These are phyloP conservation scores for Exophiala phaeomuriformis DNA, from an alignment of 2,329 filamentous ascomycete species.

Conservation along the genomic window DNA sequence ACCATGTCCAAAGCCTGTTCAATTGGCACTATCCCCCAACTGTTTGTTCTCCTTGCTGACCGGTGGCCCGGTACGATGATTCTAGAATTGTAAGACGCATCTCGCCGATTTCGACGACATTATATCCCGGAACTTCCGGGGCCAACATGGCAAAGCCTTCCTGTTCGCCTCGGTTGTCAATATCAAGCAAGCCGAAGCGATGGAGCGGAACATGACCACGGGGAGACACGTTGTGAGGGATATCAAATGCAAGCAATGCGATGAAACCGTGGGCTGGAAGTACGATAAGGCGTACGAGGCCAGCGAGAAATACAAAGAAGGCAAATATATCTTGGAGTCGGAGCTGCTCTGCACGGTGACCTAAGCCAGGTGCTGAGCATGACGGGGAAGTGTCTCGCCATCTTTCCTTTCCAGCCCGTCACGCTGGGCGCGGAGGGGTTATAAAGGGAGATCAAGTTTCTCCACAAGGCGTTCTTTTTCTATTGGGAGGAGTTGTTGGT, in stretches of 20 bases:
- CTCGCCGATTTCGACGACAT: slow-evolving; percentile 94
- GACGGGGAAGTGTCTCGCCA: not conserved
- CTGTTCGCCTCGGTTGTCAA: slow-evolving; percentile 95
- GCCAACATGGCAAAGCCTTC: slow-evolving; percentile 96
- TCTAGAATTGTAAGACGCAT: slow-evolving; percentile 77
- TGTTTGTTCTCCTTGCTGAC: not conserved
- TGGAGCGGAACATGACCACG: slow-evolving; percentile 96
- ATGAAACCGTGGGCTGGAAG: slow-evolving; percentile 92
- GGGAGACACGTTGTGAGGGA: slow-evolving; percentile 90
- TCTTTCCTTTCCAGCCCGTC: no score
- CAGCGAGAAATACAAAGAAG: slow-evolving; percentile 97
- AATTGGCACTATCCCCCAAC: no score
- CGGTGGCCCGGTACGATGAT: not conserved
- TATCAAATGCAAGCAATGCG: slow-evolving; percentile 84
- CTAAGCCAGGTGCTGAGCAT: slow-evolving; percentile 5
- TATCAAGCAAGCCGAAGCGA: slow-evolving; percentile 69
- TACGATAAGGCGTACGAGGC: slow-evolving; percentile 95
- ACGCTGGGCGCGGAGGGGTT: no score
- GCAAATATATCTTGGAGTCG: slow-evolving; percentile 73
- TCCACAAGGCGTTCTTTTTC: no score
- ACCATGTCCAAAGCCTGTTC: no score
- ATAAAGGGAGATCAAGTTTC: no score
- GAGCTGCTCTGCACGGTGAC: slow-evolving; percentile 25
- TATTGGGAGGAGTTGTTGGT: no score
- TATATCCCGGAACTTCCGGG: slow-evolving; percentile 95